Evolutionary conservation across 2,329 filamentous ascomycete genomes (phyloP), one percentile per base, ranked within the genome.

Genomic region (Amauroascus niger): DNA sequence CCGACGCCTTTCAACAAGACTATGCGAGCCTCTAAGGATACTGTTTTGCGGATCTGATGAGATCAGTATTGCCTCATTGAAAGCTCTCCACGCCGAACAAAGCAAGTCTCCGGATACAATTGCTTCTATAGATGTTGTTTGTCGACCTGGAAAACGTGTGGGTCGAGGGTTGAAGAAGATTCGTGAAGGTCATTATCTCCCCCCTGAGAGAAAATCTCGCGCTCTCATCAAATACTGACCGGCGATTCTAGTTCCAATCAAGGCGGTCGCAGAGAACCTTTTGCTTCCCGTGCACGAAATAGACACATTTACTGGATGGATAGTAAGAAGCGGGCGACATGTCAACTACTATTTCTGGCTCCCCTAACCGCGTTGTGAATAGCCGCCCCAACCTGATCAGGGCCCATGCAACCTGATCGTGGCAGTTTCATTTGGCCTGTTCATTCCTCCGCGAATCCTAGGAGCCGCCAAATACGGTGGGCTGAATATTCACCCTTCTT

Each of bases 11-110:
- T 59, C 68, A 1, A 68, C 64, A 32, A 69, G 64, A 49, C 53
- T 64, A 8, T 64, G 65, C 59, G 69, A 76, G 14, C 86, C 88
- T 2, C 75, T 98, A 30, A 79, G 83, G 32, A 88, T 98, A 52
- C 78, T 98, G 3, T 98, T 96, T 71, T 97, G 90, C 71, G 93
- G 93, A 58, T 93, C 91, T 2, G 93, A 98, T 68, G 77, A 83
- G 1, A 95, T 97, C 70, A 96, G 91, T 72, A 85, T 85, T 63
- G 79, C 79, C 50, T 88, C 88, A 1, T 74, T 98, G 48, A 73
- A 73, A 55, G 86, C 86, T 5, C 72, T 98, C 32, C 69, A 84
- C 61, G 64, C 71, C 4, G 84, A 88, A 64, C 77, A 82, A 50
- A 57, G 67, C 24, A 64, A 63, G 51, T 76, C 76, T 53, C 76